phyloP scores from a whole-genome alignment of 2,329 filamentous ascomycete species.

The Monascus ruber region DNA sequence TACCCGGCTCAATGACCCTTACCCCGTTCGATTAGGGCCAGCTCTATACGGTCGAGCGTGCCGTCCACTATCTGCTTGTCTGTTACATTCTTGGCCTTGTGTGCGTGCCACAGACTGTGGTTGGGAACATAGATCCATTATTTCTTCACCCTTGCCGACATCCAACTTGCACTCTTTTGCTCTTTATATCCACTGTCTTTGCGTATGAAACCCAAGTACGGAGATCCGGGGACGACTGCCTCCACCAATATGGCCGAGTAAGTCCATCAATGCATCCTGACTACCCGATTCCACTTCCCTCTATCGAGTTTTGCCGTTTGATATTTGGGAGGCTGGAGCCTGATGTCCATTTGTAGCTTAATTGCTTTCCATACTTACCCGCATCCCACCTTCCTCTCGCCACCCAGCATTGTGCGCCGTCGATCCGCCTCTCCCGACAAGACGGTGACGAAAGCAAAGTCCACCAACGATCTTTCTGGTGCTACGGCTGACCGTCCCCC shows the following conservation, averaged over 20 bases:
- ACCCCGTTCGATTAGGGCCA: constrained; percentile 8
- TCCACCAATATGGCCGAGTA: constrained; percentile 29
- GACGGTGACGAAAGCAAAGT: constrained; percentile 34
- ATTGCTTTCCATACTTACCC: constrained; percentile 28
- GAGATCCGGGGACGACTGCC: not conserved
- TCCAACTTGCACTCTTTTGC: not conserved
- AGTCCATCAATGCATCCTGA: constrained; percentile 7
- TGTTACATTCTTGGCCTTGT: not conserved
- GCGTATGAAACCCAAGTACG: not conserved
- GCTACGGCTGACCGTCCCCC: constrained; percentile 18
- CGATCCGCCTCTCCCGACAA: constrained; percentile 23
- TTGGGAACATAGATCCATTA: not conserved
- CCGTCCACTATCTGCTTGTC: not conserved
- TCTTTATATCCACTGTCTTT: not conserved
- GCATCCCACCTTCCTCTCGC: constrained; percentile 22
- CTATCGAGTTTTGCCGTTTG: not conserved
- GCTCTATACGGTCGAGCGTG: constrained; percentile 12
- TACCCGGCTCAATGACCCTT: constrained; percentile 7
- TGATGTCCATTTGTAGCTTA: constrained; percentile 14
- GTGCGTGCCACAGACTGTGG: not conserved
- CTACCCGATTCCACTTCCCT: constrained; percentile 7
- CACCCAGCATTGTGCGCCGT: constrained; percentile 28
- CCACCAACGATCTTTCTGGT: constrained; percentile 30
- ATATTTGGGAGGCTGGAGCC: not conserved
- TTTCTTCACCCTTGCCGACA: too few species aligned